Conservation (phyloP, 148 eudicot genomes). For the Drosera capensis region DNA sequence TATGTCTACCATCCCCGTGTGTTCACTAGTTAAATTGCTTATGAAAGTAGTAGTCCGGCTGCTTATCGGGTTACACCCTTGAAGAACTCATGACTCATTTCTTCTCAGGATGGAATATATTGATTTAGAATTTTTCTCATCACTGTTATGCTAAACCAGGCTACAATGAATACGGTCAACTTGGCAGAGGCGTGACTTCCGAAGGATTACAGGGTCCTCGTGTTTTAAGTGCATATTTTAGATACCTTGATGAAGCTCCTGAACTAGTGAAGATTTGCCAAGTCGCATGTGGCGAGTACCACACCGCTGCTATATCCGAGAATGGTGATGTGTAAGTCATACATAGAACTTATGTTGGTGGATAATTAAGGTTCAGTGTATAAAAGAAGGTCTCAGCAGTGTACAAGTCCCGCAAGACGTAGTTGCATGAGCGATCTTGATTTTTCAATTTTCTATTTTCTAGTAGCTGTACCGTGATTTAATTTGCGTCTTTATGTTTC, state of each 20-base stretch:
- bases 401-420: no score
- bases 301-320: constrained; percentile 88
- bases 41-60: no score
- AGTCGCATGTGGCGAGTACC: constrained; percentile 95
- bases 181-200: constrained; percentile 87
- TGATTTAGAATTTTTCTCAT: constrained; percentile 1
- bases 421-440: no score
- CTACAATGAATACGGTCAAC: constrained; percentile 96
- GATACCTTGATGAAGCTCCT: constrained; percentile 85
- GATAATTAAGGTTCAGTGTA: constrained; percentile 12
- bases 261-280: constrained; percentile 76
- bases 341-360: constrained; percentile 18
- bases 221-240: constrained; percentile 63
- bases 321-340: constrained; percentile 94
- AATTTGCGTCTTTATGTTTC: no score
- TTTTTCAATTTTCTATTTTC: no score
- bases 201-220: constrained; percentile 96
- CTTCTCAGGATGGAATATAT: not conserved
- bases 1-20: no score
- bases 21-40: no score
- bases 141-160: constrained; percentile 31
- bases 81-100: not conserved
- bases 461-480: no score
- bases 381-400: not conserved
- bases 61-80: not conserved